Base-by-base conservation (phyloP, 495 filamentous ascomycete species). In the Pyrenopolyporus hunteri region DNA sequence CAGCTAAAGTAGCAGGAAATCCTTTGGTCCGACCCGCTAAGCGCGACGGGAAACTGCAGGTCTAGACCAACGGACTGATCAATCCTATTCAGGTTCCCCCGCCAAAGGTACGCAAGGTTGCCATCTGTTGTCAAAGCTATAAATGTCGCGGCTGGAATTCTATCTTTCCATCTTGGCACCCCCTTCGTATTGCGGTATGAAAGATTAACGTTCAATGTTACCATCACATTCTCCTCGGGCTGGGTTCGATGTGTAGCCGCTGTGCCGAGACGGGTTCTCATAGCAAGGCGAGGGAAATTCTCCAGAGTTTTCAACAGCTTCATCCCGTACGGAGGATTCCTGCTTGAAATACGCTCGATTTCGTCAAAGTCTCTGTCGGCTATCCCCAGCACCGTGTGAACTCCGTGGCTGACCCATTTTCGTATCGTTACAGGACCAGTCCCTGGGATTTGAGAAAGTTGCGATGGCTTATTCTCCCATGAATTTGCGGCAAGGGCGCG, bases 401-500 rank as follows among this genome's bases (percentile, higher is more conserved):
- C 83, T 5, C 87, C 87, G 31, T 85, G 84, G 51, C 79, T 80
- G 6, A 86, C 86, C 32, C 97, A 80, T 70, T 92, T 97, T 25
- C 89, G 81, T 32, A 94, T 86, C 4, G 85, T 82, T 2, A 87
- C 91, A 10, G 87, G 78, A 0, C 93, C 95, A 42, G 96, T 82
- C n/a, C 87, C 83, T 2, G 89, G 87, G 6, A 98, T 81, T 67
- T 98, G 94, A 51, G 89, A 92, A 70, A 98, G 83, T 51, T 97
- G 90, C 13, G 87, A 80, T 1, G 91, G 86, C 0, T 88, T 91
- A 28, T 88, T 84, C 57, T 98, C 95, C 95, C 95, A 98, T 3
- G 85, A 88, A 55, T 83, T 85, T 8, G 91, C 92, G 23, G 83
- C 81, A 33, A 98, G 80, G 52, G 90, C 90, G 55, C 95, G 80